phyloP scores from a whole-genome alignment of 116 monocot genomes.

The Posidonia oceanica region DNA sequence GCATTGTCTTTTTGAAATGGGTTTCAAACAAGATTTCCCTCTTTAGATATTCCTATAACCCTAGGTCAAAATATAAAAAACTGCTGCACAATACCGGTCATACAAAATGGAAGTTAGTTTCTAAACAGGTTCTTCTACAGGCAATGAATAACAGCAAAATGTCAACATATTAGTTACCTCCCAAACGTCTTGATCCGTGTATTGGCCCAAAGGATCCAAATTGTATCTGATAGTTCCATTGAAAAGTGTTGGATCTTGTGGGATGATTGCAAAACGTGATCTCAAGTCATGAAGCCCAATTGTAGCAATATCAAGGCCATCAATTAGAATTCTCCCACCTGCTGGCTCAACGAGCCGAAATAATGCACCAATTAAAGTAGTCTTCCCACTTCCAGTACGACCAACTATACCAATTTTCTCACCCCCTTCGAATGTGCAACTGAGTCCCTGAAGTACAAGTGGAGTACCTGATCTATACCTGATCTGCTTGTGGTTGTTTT shows the following conservation, averaged over 20 bases:
- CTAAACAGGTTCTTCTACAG: neutral
- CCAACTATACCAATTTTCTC: constrained; percentile 73
- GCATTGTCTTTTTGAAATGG: too few relatives aligned
- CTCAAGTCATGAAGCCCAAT: constrained; percentile 72
- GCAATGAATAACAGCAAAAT: neutral
- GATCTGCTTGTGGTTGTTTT: constrained; percentile 25
- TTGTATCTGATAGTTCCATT: constrained; percentile 66
- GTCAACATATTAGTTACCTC: constrained; percentile 29
- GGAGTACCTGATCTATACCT: constrained; percentile 50
- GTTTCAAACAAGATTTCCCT: too few relatives aligned
- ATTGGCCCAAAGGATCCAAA: constrained; percentile 46
- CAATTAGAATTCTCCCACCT: constrained; percentile 55
- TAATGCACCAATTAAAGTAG: constrained; percentile 61
- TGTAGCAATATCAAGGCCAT: constrained; percentile 45
- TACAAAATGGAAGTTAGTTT: neutral
- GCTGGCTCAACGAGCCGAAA: constrained; percentile 70
- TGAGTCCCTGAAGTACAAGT: constrained; percentile 55
- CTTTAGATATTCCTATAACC: too few relatives aligned
- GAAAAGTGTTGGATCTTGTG: constrained; percentile 78
- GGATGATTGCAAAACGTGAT: constrained; percentile 62
- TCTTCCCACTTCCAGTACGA: constrained; percentile 70
- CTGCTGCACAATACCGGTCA: too few relatives aligned
- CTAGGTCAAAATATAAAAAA: too few relatives aligned
- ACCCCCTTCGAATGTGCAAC: constrained; percentile 68
- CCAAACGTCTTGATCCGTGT: constrained; percentile 62